A percentile compares a stretch with the other conserved stretches of the same genome.
Conservation (phyloP, 805 yeast genomes). For the Pichia sporocuriosa region DNA sequence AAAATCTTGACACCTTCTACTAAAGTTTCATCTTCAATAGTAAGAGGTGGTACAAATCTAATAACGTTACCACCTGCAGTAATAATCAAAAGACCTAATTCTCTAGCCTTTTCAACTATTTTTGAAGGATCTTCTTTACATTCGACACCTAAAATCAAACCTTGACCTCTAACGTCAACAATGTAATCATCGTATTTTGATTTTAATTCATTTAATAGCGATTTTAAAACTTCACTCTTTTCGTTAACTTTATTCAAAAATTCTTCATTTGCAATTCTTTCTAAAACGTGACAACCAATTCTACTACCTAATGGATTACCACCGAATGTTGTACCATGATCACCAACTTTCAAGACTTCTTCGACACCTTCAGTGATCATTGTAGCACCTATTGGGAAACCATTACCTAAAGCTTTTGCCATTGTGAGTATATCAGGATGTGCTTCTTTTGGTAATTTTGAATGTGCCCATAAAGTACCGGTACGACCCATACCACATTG, state of each 20-base stretch:
- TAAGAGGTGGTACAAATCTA: constrained; percentile 88
- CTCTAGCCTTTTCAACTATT: constrained; percentile 64
- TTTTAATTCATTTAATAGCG: constrained; percentile 44
- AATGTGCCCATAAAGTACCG: constrained; percentile 91
- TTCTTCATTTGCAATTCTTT: constrained; percentile 50
- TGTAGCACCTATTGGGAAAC: constrained; percentile 93
- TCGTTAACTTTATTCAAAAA: constrained; percentile 55
- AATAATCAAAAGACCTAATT: constrained; percentile 74
- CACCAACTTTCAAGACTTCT: constrained; percentile 71
- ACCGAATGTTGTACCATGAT: constrained; percentile 97
- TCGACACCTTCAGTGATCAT: constrained; percentile 79
- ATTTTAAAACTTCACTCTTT: constrained; percentile 51
- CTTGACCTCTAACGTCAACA: constrained; percentile 76
- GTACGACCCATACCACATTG: constrained; percentile 95
- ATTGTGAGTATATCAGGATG: constrained; percentile 92
- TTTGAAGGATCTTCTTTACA: constrained; percentile 56
- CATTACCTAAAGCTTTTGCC: constrained; percentile 97
- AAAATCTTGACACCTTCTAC: constrained; percentile 67
- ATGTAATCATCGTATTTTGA: constrained; percentile 55
- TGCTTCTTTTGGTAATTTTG: constrained; percentile 63
- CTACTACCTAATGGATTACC: constrained; percentile 92
- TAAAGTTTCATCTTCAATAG: constrained; percentile 64
- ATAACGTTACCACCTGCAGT: constrained; percentile 91
- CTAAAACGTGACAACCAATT: constrained; percentile 71
- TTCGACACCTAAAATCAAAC: constrained; percentile 80